Evolutionary conservation across 176 grass and related monocot species (phyloP).

Genomic region (Zoysia pacifica): DNA sequence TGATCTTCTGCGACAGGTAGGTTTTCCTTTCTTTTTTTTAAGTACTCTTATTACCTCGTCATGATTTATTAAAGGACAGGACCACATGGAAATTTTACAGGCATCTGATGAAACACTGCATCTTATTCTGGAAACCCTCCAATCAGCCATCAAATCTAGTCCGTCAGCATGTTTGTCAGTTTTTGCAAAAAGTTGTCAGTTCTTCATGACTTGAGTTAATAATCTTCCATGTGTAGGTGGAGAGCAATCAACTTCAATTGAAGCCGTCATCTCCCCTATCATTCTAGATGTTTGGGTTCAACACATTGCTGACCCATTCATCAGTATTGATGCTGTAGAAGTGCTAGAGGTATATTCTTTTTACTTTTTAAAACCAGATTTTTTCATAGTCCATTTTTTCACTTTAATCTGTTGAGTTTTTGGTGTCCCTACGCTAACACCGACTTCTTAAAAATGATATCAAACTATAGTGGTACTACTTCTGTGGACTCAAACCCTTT

Average conservation of each 20-base stretch:
- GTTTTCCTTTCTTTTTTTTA: not conserved
- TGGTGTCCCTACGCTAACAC: too few species aligned
- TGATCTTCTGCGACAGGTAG: slow-evolving; percentile 81
- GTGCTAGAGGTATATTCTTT: slow-evolving; percentile 75
- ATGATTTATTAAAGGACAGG: slow-evolving; percentile 22
- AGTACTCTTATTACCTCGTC: slow-evolving; percentile 1
- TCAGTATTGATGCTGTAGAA: slow-evolving; percentile 85
- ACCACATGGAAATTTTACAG: slow-evolving; percentile 46
- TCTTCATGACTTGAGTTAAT: slow-evolving; percentile 2
- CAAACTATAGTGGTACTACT: too few species aligned
- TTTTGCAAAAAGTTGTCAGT: slow-evolving; percentile 27
- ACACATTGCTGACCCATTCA: slow-evolving; percentile 90
- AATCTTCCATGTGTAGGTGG: slow-evolving; percentile 61
- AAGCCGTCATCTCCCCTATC: slow-evolving; percentile 81
- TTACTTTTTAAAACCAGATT: not conserved
- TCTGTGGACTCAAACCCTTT: too few species aligned
- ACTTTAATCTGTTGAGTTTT: too few species aligned
- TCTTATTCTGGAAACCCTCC: slow-evolving; percentile 97
- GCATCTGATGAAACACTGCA: slow-evolving; percentile 92
- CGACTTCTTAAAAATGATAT: too few species aligned
- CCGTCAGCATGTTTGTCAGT: slow-evolving; percentile 26
- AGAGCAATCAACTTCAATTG: slow-evolving; percentile 70
- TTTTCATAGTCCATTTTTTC: not conserved
- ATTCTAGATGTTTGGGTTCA: slow-evolving; percentile 85
- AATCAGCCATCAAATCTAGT: slow-evolving; percentile 83